Evolutionary conservation across 768 basidiomycete genomes (phyloP).

Genomic region (Boletus bicolor): DNA sequence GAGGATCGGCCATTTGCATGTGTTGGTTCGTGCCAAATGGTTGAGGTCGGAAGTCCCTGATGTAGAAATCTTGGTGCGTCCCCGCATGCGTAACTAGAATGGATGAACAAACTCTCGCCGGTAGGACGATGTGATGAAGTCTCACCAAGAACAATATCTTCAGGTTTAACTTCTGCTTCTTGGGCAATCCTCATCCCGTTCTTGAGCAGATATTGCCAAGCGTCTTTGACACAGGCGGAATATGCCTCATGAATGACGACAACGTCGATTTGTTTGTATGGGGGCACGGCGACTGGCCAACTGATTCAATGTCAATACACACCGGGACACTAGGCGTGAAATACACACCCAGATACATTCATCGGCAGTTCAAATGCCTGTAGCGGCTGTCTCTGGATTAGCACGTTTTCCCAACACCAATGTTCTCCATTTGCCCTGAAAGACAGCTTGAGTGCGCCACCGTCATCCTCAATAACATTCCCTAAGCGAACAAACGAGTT

Average conservation of each 20-base stretch:
- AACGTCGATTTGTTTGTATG: conserved; percentile 37
- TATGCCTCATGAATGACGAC: conserved; percentile 34
- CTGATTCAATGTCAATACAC: conserved; percentile 22
- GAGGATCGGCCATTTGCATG: neutral
- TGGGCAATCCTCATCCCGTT: conserved; percentile 32
- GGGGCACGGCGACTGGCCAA: conserved; percentile 43
- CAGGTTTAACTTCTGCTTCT: conserved; percentile 35
- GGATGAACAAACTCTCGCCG: neutral
- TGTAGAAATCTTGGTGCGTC: conserved; percentile 39
- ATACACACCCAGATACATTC: conserved; percentile 33
- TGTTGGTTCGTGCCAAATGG: conserved; percentile 17
- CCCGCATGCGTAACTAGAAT: conserved; percentile 40
- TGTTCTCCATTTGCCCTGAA: conserved; percentile 29
- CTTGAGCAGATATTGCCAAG: conserved; percentile 39
- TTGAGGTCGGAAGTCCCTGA: conserved; percentile 32
- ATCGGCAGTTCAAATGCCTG: conserved; percentile 34
- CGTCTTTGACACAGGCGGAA: conserved; percentile 30
- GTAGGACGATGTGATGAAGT: neutral
- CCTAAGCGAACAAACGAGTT: conserved; percentile 37
- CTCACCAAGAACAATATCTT: conserved; percentile 44
- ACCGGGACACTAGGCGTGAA: neutral
- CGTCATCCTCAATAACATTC: conserved; percentile 37
- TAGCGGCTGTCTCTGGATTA: conserved; percentile 29
- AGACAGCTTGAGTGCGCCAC: conserved; percentile 22
- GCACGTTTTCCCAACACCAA: conserved; percentile 38